These are phyloP conservation scores for Thozetella sp. DNA, from an alignment of 495 filamentous ascomycete species.

Conservation along the genomic window DNA sequence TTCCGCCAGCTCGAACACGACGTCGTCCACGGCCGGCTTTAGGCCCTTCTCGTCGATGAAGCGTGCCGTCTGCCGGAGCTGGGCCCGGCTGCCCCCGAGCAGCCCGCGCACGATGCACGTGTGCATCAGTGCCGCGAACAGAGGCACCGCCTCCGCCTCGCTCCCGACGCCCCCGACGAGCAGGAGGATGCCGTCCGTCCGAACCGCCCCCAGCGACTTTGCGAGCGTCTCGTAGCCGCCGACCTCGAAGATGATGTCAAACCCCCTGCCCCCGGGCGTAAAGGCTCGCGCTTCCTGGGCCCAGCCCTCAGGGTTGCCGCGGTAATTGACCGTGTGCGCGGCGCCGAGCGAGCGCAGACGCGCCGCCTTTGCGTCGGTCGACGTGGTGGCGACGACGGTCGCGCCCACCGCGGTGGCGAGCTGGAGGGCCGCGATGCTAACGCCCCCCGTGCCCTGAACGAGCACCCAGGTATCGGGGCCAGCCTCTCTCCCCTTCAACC, in stretches of 20 bases:
- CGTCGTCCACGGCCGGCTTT: conserved; percentile 14
- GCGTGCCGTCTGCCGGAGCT: conserved; percentile 8
- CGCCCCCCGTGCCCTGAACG: conserved; percentile 69
- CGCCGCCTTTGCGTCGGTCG: conserved; percentile 9
- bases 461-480: conserved; percentile 8
- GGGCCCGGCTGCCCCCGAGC: conserved; percentile 5
- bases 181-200: neutral
- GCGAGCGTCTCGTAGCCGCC: conserved; percentile 24
- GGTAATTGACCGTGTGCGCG: conserved; percentile 14
- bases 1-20: conserved; percentile 14
- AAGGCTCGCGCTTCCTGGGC: conserved; percentile 7
- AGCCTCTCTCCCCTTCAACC: conserved; percentile 2
- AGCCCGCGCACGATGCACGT: conserved; percentile 14
- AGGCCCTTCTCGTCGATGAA: conserved; percentile 18
- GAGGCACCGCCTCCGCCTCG: conserved; percentile 1
- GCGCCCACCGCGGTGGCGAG: conserved; percentile 29
- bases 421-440: conserved; percentile 73
- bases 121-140: conserved; percentile 8
- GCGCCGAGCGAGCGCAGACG: conserved; percentile 7
- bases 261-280: conserved; percentile 11
- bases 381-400: conserved; percentile 12
- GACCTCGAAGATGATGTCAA: conserved; percentile 15
- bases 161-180: conserved; percentile 1
- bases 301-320: conserved; percentile 5
- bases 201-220: conserved; percentile 14